Base-by-base conservation (phyloP, 2,329 filamentous ascomycete genomes). In the Diaporthe vaccinii region DNA sequence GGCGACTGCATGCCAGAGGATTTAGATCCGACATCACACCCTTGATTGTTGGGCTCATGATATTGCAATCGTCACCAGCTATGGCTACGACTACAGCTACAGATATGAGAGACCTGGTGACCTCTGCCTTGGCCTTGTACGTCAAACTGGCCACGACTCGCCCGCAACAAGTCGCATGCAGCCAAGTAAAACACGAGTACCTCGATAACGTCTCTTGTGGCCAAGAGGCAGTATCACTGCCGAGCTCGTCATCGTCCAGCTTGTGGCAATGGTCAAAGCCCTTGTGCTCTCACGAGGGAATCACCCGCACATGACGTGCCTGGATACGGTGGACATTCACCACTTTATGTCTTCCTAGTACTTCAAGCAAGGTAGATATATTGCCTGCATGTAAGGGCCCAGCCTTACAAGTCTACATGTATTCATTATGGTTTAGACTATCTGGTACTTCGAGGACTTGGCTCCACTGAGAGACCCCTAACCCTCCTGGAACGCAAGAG, bases 231-330 rank as follows among this genome's bases (percentile, higher is more conserved):
- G 62, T 39, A 28, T 69, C 65, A 55, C 65, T 41, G 65, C 49
- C 46, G 31, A 53, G 65, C 49, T 55, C 49, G 65, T 69, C 65
- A 69, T 69, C 34, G 8, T 69, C 46, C 31, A 55, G 49, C 34
- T 55, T 69, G 65, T 41, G 25, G 65, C 34, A 69, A 34, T 5
- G 39, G 12, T 12, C 5, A 55, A 17, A 28, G 4, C 31, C 25
- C 65, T 22, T 34, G 7, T 25, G n/a, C n/a, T 68, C n/a, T 51
- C 14, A n/a, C 34, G n/a, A n/a, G n/a, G 31, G 31, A 55, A 3
- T 28, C 34, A 55, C 14, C 8, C 9, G 12, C 65, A 31, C 65
- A 41, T 8, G 31, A 20, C 22, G 34, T 41, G n/a, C 31, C n/a
- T 67, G 44, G 41, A 20, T 46, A 65, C 41, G 1, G 14, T 15